A percentile compares a stretch with the other conserved stretches of the same genome.
Evolutionary conservation across 148 eudicot genomes (phyloP).

Genomic region (Suaeda aralocaspica): DNA sequence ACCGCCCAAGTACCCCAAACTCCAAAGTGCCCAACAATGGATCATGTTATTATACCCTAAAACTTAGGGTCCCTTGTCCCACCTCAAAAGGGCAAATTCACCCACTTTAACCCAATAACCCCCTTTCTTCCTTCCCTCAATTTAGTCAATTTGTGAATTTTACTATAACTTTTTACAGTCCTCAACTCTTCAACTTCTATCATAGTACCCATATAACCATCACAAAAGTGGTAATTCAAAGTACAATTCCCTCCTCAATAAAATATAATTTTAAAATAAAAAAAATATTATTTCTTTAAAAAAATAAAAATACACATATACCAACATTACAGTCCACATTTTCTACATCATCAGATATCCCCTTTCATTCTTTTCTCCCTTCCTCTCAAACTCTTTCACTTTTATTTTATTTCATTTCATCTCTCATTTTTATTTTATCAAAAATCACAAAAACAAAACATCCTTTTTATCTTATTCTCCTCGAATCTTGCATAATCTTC

Average conservation of each 20-base stretch:
- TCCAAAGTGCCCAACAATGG: not conserved
- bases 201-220: not conserved
- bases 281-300: not conserved
- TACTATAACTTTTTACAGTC: not conserved
- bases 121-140: not conserved
- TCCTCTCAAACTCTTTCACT: not conserved
- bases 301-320: not conserved
- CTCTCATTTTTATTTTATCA: constrained; percentile 21
- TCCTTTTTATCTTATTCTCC: constrained; percentile 12
- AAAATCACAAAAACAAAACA: constrained; percentile 7
- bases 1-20: too few species aligned
- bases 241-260: not conserved
- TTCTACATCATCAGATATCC: constrained; percentile 26
- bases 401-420: not conserved
- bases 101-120: too few species aligned
- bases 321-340: constrained; percentile 27
- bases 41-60: too few species aligned
- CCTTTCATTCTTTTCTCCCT: constrained; percentile 9
- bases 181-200: constrained; percentile 2
- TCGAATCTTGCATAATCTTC: constrained; percentile 22
- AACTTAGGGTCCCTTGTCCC: too few species aligned
- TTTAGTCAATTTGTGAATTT: not conserved
- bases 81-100: too few species aligned
- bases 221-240: constrained; percentile 7
- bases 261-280: not conserved